These are phyloP conservation scores for Fusarium sarcochroum DNA, from an alignment of 2,329 filamentous ascomycete genomes.

Conservation along the genomic window DNA sequence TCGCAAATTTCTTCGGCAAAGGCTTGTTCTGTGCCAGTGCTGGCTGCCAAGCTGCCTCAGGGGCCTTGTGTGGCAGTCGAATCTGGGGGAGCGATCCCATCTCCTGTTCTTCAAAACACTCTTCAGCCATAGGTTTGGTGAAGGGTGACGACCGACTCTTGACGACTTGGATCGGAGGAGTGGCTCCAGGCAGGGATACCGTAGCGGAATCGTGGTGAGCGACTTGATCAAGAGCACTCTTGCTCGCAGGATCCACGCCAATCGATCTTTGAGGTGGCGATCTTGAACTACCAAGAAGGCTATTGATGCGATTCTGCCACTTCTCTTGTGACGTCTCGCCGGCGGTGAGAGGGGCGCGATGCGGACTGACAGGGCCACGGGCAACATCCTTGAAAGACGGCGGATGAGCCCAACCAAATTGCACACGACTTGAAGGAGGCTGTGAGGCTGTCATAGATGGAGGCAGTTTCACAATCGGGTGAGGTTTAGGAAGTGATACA, in stretches of 20 bases:
- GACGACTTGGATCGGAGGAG: constrained; percentile 45
- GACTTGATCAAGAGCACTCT: constrained; percentile 73
- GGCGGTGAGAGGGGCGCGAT: constrained; percentile 42
- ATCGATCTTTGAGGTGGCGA: constrained; percentile 70
- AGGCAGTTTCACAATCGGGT: constrained; percentile 86
- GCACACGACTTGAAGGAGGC: constrained; percentile 43
- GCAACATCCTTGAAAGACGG: constrained; percentile 51
- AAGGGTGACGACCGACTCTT: constrained; percentile 62
- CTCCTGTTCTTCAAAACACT: constrained; percentile 85
- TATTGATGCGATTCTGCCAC: constrained; percentile 90
- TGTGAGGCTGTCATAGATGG: constrained; percentile 60
- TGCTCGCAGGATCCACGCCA: constrained; percentile 77
- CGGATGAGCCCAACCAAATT: constrained; percentile 56
- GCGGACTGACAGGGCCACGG: constrained; percentile 42
- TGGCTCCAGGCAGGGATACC: constrained; percentile 72
- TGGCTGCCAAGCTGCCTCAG: constrained; percentile 74
- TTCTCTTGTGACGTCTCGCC: constrained; percentile 59
- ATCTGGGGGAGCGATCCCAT: constrained; percentile 83
- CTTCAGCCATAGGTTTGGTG: constrained; percentile 80
- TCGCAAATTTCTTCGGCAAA: constrained; percentile 65
- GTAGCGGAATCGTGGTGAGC: constrained; percentile 68
- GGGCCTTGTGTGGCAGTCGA: constrained; percentile 73
- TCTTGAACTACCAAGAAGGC: constrained; percentile 78
- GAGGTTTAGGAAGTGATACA: constrained; percentile 77
- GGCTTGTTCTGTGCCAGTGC: constrained; percentile 68